Conservation (phyloP, 352 stramenopile genomes). For the Aphanomyces cochlioides region DNA sequence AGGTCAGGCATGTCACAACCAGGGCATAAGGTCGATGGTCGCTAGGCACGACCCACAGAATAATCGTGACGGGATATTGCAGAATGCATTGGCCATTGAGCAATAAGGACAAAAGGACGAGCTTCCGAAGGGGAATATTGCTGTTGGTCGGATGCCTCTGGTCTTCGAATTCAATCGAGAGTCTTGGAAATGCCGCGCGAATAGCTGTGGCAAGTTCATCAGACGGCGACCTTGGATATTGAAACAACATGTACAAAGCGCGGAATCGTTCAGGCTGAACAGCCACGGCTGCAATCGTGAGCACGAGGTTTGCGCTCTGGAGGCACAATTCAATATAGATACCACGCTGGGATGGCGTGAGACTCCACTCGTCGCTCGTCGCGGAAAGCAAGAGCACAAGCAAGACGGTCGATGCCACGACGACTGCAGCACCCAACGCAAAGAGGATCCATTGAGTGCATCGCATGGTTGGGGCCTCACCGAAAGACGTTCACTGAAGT, state of each 20-base stretch:
- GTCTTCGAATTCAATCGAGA: slow-evolving; percentile 17
- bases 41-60: slow-evolving; percentile 12
- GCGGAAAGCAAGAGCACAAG: not conserved
- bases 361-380: not conserved
- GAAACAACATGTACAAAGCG: not conserved
- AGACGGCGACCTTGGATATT: not conserved
- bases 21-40: not conserved
- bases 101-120: not conserved
- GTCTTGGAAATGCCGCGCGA: slow-evolving; percentile 6
- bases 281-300: slow-evolving; percentile 12
- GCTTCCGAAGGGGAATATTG: slow-evolving; percentile 19
- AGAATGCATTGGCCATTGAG: slow-evolving; percentile 20
- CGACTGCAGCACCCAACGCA: not conserved
- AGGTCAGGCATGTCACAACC: not conserved
- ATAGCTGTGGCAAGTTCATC: not conserved
- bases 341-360: not conserved
- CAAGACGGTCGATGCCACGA: not conserved
- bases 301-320: not conserved
- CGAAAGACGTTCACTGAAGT: no score
- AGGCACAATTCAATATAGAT: slow-evolving; percentile 13
- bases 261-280: not conserved
- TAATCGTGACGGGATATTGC: slow-evolving; percentile 10
- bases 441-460: no score
- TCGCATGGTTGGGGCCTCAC: no score
- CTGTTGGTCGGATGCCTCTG: not conserved